These are phyloP conservation scores for Paecilomyces sp. DNA, from an alignment of 2,329 filamentous ascomycete species.

Conservation along the genomic window DNA sequence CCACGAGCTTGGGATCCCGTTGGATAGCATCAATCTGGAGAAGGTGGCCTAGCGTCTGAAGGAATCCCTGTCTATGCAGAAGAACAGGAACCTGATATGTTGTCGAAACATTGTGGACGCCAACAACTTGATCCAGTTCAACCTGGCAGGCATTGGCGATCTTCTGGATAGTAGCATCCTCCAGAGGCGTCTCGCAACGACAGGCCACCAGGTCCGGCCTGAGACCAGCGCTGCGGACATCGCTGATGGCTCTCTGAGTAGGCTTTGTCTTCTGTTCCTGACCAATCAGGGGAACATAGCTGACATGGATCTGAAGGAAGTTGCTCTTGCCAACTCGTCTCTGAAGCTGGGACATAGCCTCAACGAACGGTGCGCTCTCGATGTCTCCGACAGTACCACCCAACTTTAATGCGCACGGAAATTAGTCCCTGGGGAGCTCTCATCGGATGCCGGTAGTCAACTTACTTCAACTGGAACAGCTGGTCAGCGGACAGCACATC, in stretches of 20 bases:
- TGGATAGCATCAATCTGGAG: conserved; percentile 57
- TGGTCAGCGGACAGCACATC: conserved; percentile 1
- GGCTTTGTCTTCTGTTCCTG: conserved; percentile 94
- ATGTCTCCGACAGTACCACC: conserved; percentile 59
- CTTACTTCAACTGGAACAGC: conserved; percentile 12
- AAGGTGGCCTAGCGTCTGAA: conserved; percentile 57
- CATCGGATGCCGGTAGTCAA: conserved; percentile 48
- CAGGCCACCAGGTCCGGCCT: conserved; percentile 70
- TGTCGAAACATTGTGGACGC: conserved; percentile 78
- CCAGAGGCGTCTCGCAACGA: conserved; percentile 72
- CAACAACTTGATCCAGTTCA: conserved; percentile 74
- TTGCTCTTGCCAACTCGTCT: conserved; percentile 65
- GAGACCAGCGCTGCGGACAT: conserved; percentile 53
- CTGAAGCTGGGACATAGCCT: conserved; percentile 72
- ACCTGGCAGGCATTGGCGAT: conserved; percentile 87
- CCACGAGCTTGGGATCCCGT: conserved; percentile 47
- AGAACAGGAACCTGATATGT: conserved; percentile 96
- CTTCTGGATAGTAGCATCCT: conserved; percentile 69
- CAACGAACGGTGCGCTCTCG: conserved; percentile 76
- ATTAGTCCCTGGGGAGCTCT: conserved; percentile 25
- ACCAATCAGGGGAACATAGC: conserved; percentile 68
- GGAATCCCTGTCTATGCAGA: conserved; percentile 71
- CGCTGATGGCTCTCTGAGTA: conserved; percentile 82
- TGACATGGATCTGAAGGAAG: conserved; percentile 83
- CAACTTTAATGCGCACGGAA: conserved; percentile 31